Evolutionary conservation across 1,284 basidiomycete species (phyloP), one percentile per base, ranked within the genome.

Genomic region (Thelephora terrestris): DNA sequence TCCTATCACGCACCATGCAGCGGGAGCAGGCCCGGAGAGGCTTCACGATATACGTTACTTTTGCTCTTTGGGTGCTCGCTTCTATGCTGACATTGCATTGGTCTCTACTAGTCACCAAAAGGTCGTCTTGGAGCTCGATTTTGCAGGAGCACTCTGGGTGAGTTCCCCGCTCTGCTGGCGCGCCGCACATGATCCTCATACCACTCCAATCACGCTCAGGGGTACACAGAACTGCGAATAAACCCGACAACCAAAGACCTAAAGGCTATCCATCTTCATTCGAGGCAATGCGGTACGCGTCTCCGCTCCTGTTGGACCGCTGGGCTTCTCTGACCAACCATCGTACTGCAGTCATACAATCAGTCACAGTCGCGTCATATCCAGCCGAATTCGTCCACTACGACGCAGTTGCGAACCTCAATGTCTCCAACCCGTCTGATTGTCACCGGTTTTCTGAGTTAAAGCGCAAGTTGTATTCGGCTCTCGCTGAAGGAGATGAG

Each of bases 381-480:
- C 67, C 69, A 50, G 79, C 86, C 25, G 82, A 89, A 53, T 91
- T 88, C 61, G 72, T 78, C 4, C 80, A 90, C 60, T 68, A 81
- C 58, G 85, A 95, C 63, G 82, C 90, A 2, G 72, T 91, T 24
- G 73, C 80, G 21, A 81, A 79, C 49, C 73, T 91, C 54, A 74
- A 71, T 39, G 74, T 87, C 50, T 78, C 67, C 23, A 82, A 89
- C 51, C 73, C 86, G 4, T 76, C 81, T 53, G 91, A 97, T 59
- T 85, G 90, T 50, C 90, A 93, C 59, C 77, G 80, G 38, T 93
- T 97, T 67, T 90, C 92, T 6, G 95, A 97, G 63, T 75, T 96
- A 53, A 98, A 97, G 73, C 79, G 95, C 47, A 89, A 85, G 67
- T 67, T 96, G 27, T 99, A 92, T 70, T 81, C 91, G 0, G 89